Conservation (phyloP, 345 rosid species). For the Triadica sebifera region DNA sequence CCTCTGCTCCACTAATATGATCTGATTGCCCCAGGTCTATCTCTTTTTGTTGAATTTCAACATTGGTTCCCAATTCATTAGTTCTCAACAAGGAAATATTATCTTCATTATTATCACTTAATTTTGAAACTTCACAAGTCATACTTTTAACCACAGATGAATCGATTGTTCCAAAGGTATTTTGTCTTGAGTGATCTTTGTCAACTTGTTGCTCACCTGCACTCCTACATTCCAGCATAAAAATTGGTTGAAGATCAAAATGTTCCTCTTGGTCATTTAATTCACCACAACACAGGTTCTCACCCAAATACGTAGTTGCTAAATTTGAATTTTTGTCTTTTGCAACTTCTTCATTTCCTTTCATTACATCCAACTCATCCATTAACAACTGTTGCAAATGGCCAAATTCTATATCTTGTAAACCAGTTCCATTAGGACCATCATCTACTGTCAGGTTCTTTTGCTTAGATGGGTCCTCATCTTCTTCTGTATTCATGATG, state of each 20-base stretch:
- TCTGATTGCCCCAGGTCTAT: slow-evolving; percentile 34
- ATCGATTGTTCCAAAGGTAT: slow-evolving; percentile 16
- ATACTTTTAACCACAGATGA: slow-evolving; percentile 9
- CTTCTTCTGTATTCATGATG: slow-evolving; percentile 31
- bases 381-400: slow-evolving; percentile 34
- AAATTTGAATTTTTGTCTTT: slow-evolving; percentile 7
- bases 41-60: slow-evolving; percentile 34
- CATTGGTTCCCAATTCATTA: slow-evolving; percentile 11
- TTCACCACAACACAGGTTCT: slow-evolving; percentile 22
- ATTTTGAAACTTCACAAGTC: slow-evolving; percentile 29
- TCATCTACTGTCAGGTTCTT: slow-evolving; percentile 18
- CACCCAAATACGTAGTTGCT: slow-evolving; percentile 11
- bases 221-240: slow-evolving; percentile 18
- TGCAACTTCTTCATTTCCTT: slow-evolving; percentile 29
- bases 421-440: slow-evolving; percentile 27
- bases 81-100: slow-evolving; percentile 9
- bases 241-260: slow-evolving; percentile 25
- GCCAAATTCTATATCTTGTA: slow-evolving; percentile 29
- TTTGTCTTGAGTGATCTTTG: slow-evolving; percentile 18
- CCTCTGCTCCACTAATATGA: slow-evolving; percentile 16
- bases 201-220: slow-evolving; percentile 26
- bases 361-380: slow-evolving; percentile 47
- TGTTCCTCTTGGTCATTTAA: slow-evolving; percentile 20
- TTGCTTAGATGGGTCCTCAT: slow-evolving; percentile 18
- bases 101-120: slow-evolving; percentile 12